Evolutionary conservation across 495 filamentous ascomycete species (phyloP).

Genomic region (Pseudotulostoma volvatum): DNA sequence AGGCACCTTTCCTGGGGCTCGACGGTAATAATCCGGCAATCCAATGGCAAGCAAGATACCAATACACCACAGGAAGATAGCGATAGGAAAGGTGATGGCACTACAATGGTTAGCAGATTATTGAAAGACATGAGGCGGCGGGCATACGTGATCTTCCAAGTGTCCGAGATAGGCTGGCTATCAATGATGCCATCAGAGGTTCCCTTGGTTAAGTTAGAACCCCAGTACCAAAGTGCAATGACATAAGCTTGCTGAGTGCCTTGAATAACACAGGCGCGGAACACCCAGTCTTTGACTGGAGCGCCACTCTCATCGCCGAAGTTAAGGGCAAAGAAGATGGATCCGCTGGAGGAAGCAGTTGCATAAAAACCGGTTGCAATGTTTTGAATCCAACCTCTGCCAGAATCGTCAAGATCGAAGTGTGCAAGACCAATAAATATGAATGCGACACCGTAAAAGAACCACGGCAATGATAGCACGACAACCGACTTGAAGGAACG

Average conservation of each 20-base stretch:
- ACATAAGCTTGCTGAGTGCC: slow-evolving; percentile 35
- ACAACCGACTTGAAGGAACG: slow-evolving; percentile 44
- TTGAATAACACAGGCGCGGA: slow-evolving; percentile 34
- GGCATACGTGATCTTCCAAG: slow-evolving; percentile 35
- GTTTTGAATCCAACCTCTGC: slow-evolving; percentile 34
- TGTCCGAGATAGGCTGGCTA: slow-evolving; percentile 23
- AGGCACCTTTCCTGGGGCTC: slow-evolving; percentile 50
- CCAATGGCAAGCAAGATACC: slow-evolving; percentile 29
- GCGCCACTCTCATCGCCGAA: slow-evolving; percentile 35
- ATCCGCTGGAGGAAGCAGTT: slow-evolving; percentile 32
- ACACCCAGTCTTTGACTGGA: slow-evolving; percentile 35
- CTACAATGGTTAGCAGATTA: slow-evolving; percentile 11
- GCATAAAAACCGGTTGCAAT: slow-evolving; percentile 32
- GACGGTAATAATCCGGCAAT: slow-evolving; percentile 36
- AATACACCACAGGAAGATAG: slow-evolving; percentile 25
- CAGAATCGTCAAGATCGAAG: slow-evolving; percentile 26
- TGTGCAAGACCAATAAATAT: slow-evolving; percentile 51
- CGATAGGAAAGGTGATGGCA: slow-evolving; percentile 28
- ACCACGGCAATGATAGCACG: slow-evolving; percentile 41
- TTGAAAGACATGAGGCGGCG: slow-evolving; percentile 2
- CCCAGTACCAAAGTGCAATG: slow-evolving; percentile 37
- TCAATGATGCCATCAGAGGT: slow-evolving; percentile 19
- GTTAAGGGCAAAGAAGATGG: slow-evolving; percentile 35
- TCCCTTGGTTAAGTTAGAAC: slow-evolving; percentile 24
- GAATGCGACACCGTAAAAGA: slow-evolving; percentile 51